Base-by-base conservation (phyloP, 371 early-diverging fungal species). In the Syncephalastrum contaminatum region DNA sequence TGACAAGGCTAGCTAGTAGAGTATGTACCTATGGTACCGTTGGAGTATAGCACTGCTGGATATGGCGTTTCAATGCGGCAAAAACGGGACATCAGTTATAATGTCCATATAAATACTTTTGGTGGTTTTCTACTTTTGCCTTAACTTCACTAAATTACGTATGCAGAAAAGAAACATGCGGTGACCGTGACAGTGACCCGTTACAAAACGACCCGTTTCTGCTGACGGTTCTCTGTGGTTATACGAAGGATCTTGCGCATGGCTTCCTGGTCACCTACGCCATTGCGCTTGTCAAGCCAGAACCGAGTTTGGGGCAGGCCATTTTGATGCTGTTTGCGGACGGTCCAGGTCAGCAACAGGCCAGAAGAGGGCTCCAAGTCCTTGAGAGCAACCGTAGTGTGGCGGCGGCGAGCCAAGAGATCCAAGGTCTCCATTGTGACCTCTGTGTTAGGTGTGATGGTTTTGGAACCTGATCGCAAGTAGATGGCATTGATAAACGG, bases 341-440 rank as follows among this genome's bases (percentile, higher is more conserved):
- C 70, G 12, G 48, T 65, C 78, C 75, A 78, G 2, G 78, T 78
- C 22, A 65, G 44, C 6, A 75, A 56, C 2, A 65, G 47, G 4
- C 66, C 58, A 3, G 63, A 43, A 0, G 65, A 43, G 1, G 75
- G 69, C 13, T 43, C 39, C 10, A 78, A 41, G 19, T 78, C 75
- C 7, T 60, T 55, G 1, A 78, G 43, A 8, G 56, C 59, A 6
- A 78, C 27, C 1, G 75, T 73, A 3, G 75, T 70, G 16, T 56
- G 54, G 7, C 60, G 53, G 8, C 45, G 46, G 14, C 71, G 66
- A 1, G 78, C 71, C 8, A 70, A 56, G 1, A 78, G 16, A 57
- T 78, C 69, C 19, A 72, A 42, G 4, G 78, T 75, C 18, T 75
- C 75, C n/a, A 78, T 55, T 0, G 75, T 68, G 30, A 77, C 65